Conservation (phyloP, 495 filamentous ascomycete species). For the Haplographium delicatum region DNA sequence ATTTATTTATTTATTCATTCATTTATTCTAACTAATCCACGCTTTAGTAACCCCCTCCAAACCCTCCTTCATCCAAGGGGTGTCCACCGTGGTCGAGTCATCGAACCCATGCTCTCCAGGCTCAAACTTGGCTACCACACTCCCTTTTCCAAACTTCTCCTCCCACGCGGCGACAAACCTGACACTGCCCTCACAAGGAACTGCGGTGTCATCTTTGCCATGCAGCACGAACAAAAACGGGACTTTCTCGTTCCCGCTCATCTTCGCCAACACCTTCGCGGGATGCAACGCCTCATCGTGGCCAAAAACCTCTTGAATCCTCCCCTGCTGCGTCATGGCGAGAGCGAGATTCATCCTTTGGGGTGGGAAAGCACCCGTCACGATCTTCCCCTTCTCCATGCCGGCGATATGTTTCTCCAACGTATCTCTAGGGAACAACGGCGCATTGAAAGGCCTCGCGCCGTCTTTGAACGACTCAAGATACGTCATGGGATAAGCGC, state of each 20-base stretch:
- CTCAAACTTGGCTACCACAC: slow-evolving; percentile 6
- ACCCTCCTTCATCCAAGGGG: slow-evolving; percentile 16
- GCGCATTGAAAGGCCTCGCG: slow-evolving; percentile 10
- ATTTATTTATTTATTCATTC: background rate
- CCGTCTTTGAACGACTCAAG: no score
- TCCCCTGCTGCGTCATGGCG: slow-evolving; percentile 4
- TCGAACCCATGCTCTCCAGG: slow-evolving; percentile 21
- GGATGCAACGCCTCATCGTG: slow-evolving; percentile 9
- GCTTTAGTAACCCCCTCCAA: slow-evolving; percentile 9
- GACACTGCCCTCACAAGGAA: slow-evolving; percentile 1
- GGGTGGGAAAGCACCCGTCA: slow-evolving; percentile 11
- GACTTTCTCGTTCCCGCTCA: slow-evolving; percentile 3
- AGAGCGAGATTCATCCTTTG: slow-evolving; percentile 7
- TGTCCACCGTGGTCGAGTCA: slow-evolving; percentile 2
- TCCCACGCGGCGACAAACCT: slow-evolving; percentile 10
- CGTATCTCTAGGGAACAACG: background rate
- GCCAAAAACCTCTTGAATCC: slow-evolving; percentile 5
- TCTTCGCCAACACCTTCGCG: slow-evolving; percentile 4
- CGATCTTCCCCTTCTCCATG: slow-evolving; percentile 3
- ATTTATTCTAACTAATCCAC: slow-evolving; percentile 9
- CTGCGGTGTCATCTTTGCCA: slow-evolving; percentile 15
- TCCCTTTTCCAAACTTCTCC: slow-evolving; percentile 16
- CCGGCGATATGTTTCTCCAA: slow-evolving; percentile 1
- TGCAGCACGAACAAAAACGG: slow-evolving; percentile 16
- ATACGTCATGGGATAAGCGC: slow-evolving; percentile 19